Evolutionary conservation across 2,329 filamentous ascomycete genomes (phyloP).

Genomic region (Ophiognomonia clavigignenti-juglandacearum): DNA sequence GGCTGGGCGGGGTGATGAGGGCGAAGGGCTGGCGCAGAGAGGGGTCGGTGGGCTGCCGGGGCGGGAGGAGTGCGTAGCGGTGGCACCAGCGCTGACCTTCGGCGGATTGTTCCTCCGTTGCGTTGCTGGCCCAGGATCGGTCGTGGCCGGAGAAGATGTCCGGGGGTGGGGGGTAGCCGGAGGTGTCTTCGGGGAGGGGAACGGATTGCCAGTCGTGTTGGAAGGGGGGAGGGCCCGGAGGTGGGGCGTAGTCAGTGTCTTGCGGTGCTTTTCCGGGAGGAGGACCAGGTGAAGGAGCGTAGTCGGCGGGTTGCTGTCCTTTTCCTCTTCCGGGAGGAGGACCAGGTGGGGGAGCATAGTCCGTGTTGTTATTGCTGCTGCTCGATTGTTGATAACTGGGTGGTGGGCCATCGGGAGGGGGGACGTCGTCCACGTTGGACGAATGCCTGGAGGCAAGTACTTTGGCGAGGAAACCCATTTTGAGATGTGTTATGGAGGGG

Average conservation of each 20-base stretch:
- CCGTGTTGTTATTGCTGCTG: slow-evolving; percentile 1
- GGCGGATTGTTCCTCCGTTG: slow-evolving; percentile 57
- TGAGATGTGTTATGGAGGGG: no score
- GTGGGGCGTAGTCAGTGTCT: slow-evolving; percentile 27
- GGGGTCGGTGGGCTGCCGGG: slow-evolving; percentile 41
- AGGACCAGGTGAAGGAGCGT: slow-evolving; percentile 14
- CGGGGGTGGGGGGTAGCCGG: slow-evolving; percentile 68
- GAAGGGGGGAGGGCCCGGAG: slow-evolving; percentile 30
- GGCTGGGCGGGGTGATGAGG: slow-evolving; percentile 41
- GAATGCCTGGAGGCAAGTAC: no score
- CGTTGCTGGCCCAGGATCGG: slow-evolving; percentile 64
- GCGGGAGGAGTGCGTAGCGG: slow-evolving; percentile 51
- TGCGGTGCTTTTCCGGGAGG: slow-evolving; percentile 9
- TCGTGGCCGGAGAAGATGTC: slow-evolving; percentile 60
- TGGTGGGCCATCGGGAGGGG: no score
- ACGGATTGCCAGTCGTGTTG: slow-evolving; percentile 69
- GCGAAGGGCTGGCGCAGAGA: slow-evolving; percentile 45
- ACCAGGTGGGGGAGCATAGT: slow-evolving; percentile 19
- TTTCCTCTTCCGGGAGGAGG: slow-evolving; percentile 20
- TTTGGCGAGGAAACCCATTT: no score
- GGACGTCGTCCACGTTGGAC: no score
- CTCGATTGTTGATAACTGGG: no score
- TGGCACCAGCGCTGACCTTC: slow-evolving; percentile 63
- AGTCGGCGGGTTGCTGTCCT: slow-evolving; percentile 2
- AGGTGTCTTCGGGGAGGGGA: slow-evolving; percentile 52